Conservation (phyloP, 129 eudicot species). For the Centrapalus pauciflorus region DNA sequence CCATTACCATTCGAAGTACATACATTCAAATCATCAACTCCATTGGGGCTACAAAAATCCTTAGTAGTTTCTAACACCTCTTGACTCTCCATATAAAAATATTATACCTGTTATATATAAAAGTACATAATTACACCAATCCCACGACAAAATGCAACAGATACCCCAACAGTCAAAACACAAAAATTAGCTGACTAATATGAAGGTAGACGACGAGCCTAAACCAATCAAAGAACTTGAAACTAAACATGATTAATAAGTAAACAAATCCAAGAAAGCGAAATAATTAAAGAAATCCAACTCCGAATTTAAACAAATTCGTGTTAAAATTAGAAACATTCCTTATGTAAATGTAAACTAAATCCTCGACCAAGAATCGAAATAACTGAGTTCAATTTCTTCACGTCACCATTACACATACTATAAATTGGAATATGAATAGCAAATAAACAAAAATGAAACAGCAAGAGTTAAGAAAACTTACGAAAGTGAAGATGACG, state of each 20-base stretch:
- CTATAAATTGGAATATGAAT: background rate
- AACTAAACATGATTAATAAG: background rate
- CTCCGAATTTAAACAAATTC: background rate
- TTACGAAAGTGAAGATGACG: conserved; percentile 14
- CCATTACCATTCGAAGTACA: conserved; percentile 19
- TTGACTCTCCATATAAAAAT: conserved; percentile 46
- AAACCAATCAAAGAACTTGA: background rate
- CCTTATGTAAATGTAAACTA: background rate
- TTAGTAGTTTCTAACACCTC: conserved; percentile 33
- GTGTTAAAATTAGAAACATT: background rate
- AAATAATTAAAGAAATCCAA: background rate
- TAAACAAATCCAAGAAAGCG: background rate
- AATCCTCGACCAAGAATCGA: background rate
- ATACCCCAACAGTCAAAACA: conserved; percentile 10
- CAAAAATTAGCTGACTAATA: background rate
- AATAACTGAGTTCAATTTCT: background rate
- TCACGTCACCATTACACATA: background rate
- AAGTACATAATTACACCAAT: conserved; percentile 9
- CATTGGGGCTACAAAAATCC: conserved; percentile 15
- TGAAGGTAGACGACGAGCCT: background rate
- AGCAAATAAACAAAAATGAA: background rate
- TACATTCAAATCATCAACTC: conserved; percentile 20
- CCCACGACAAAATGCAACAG: background rate
- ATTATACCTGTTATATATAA: conserved; percentile 16
- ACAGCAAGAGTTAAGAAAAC: conserved; percentile 2